A percentile compares a stretch with the other conserved stretches of the same genome.
phyloP scores from a whole-genome alignment of 2,329 filamentous ascomycete genomes.

The Fusarium nygamai region DNA sequence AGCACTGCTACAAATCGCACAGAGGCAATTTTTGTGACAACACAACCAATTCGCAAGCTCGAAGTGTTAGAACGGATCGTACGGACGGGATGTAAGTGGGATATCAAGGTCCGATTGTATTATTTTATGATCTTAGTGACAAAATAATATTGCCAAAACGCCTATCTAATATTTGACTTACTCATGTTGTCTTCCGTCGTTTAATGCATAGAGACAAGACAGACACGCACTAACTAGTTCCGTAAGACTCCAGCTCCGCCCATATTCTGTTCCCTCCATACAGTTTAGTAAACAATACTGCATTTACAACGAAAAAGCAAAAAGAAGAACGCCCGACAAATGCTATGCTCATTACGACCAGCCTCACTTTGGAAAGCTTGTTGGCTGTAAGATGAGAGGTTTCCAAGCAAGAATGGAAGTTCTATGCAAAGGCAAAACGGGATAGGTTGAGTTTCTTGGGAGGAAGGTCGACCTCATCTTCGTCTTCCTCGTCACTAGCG shows the following conservation, averaged over 20 bases:
- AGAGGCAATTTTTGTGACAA: neutral
- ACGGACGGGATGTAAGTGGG: neutral
- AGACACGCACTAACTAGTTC: constrained; percentile 10
- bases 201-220: constrained; percentile 12
- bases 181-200: neutral
- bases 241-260: constrained; percentile 16
- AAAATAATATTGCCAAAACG: constrained; percentile 30
- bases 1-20: neutral
- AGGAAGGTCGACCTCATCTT: constrained; percentile 48
- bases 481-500: constrained; percentile 61
- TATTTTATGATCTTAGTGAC: constrained; percentile 11
- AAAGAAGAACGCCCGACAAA: constrained; percentile 20
- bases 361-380: neutral
- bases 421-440: constrained; percentile 55
- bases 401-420: neutral
- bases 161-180: constrained; percentile 28
- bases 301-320: constrained; percentile 5
- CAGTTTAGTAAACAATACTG: constrained; percentile 14
- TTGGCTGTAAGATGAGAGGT: neutral
- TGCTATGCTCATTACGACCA: constrained; percentile 20
- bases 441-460: constrained; percentile 58
- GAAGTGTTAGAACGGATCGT: neutral
- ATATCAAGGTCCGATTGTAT: neutral
- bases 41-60: neutral
- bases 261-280: constrained; percentile 8